phyloP scores from a whole-genome alignment of 768 basidiomycete species.

The Lanmaoa rubissima region DNA sequence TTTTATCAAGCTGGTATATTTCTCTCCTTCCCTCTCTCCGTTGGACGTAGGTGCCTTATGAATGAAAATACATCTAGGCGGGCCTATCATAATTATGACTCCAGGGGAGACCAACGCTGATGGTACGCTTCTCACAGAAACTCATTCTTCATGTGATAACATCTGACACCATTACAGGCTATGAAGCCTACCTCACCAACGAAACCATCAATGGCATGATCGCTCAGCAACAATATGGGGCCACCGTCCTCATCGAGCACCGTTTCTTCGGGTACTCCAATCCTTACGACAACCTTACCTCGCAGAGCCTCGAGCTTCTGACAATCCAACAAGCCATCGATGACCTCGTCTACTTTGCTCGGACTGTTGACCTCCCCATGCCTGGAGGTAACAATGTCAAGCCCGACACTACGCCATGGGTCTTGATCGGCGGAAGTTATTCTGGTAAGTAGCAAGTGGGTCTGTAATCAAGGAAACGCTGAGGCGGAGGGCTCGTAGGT shows the following conservation, averaged over 20 bases:
- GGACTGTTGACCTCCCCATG: slow-evolving; percentile 65
- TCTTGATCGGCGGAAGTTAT: slow-evolving; percentile 43
- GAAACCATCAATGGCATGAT: slow-evolving; percentile 60
- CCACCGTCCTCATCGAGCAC: slow-evolving; percentile 65
- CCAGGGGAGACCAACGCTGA: slow-evolving; percentile 64
- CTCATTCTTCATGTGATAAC: not conserved
- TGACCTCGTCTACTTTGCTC: slow-evolving; percentile 67
- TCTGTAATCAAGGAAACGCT: not conserved
- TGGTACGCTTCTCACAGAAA: slow-evolving; percentile 16
- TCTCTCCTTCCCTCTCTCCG: too few relatives aligned
- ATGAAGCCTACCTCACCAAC: slow-evolving; percentile 60
- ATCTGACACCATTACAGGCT: slow-evolving; percentile 17
- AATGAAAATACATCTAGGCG: slow-evolving; percentile 9
- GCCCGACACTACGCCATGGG: slow-evolving; percentile 49
- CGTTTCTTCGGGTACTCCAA: slow-evolving; percentile 78
- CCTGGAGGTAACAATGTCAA: slow-evolving; percentile 59
- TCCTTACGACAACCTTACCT: slow-evolving; percentile 58
- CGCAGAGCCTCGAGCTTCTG: slow-evolving; percentile 54
- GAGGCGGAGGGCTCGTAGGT: slow-evolving; percentile 16
- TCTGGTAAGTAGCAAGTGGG: slow-evolving; percentile 20
- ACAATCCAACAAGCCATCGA: slow-evolving; percentile 76
- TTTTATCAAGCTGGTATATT: slow-evolving; percentile 52
- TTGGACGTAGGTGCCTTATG: not conserved
- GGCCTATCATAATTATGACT: slow-evolving; percentile 38
- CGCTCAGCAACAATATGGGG: slow-evolving; percentile 63